Evolutionary conservation across 495 filamentous ascomycete species (phyloP), one percentile per base, ranked within the genome.

Genomic region (Daldinia grandis): DNA sequence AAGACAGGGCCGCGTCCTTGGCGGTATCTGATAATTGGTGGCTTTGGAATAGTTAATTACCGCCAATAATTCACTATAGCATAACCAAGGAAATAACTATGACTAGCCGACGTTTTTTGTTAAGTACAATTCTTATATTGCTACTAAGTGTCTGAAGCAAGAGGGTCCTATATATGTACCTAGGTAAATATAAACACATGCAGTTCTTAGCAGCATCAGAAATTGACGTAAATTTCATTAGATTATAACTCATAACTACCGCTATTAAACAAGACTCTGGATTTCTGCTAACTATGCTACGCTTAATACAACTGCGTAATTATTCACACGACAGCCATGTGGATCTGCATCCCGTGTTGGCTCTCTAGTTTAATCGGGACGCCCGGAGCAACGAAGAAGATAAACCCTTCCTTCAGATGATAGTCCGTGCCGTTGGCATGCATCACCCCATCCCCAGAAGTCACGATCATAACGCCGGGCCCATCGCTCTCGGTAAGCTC

Each of bases 321-420:
- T 12, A 40, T 58, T 65, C 51, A 74, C 7, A 78, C 67, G 42
- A 80, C 74, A 14, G 88, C 85, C 71, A 83, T 82, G 72, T 88
- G 87, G 21, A 87, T 75, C 56, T 87, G 81, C 80, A 91, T 65
- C 1, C 81, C 87, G 42, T 78, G 74, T 28, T 83, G 75, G 3
- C 84, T 82, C 50, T 77, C 74, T 64, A 86, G 85, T 33, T 82
- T 77, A 37, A 89, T 57, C 64, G 82, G 77, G 57, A 87, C 79
- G 1, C 87, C 89, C 19, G 86, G 84, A 9, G 88, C 91, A 5
- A 93, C 81, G 76, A 92, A 93, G 69, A 82, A 93, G 8, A 93
- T 87, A 69, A 78, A 86, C 0, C 92, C 92, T 76, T 90, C 86
- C 12, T 82, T 83, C 31, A 92, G 63, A 28, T 88, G 80, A 44